Base-by-base conservation (phyloP, 2,329 filamentous ascomycete species). In the Amylocarpus encephaloides region DNA sequence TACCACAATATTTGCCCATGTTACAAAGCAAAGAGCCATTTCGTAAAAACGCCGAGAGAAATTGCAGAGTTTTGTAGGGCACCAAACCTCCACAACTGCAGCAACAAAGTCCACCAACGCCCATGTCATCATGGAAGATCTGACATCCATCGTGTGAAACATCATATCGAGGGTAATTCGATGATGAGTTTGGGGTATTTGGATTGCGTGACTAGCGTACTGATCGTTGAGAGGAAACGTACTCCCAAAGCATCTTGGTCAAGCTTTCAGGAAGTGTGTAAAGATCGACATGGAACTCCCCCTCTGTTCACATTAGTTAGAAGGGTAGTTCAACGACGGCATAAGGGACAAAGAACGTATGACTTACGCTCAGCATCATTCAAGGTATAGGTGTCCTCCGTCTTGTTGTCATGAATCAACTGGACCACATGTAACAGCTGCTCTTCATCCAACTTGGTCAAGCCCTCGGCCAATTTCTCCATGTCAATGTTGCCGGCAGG, bases 381-480 rank as follows among this genome's bases (percentile, higher is more conserved):
- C 73, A 95, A 91, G 44, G 92, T 95, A 71, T 95, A 97, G 1
- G 92, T 96, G 57, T 95, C 90, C 5, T 88, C 81, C 1, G 82
- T 84, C 76, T 97, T 97, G 73, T 96, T 88, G 71, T 98, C 93
- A 69, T 97, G 93, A 55, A 98, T 92, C 80, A 98, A 85, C 73
- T 97, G 92, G 54, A 98, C 94, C 19, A 97, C 89, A 61, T 93
- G 88, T 54, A 98, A 76, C 38, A 98, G 74, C 64, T 97, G 92
- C 59, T 98, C 93, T 73, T 98, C 93, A 57, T 81, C 80, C 22
- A 98, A 81, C 73, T 88, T 90, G 67, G 92, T 83, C 51, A 98
- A 75, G 0, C 86, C 90, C 52, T 97, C 91, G 30, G 92, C 93
- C 62, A 98, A 81, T 76, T 95, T 97, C 74, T 98, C 93, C 75